phyloP scores from a whole-genome alignment of 2,329 filamentous ascomycete genomes.

The Salinomyces thailandicus region DNA sequence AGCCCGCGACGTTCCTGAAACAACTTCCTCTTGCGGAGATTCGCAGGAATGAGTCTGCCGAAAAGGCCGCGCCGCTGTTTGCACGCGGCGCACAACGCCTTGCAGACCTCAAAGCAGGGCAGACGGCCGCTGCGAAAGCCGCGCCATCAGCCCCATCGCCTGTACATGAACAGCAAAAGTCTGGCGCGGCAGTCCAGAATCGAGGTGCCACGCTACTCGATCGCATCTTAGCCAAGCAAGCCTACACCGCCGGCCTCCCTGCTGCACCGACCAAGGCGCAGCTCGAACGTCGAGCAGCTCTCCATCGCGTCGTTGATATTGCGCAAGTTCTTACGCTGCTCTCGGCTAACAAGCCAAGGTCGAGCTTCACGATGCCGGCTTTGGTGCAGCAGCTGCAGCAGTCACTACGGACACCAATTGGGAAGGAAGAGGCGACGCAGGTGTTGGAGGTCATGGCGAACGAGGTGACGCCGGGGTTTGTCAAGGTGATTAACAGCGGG shows the following conservation, averaged over 20 bases:
- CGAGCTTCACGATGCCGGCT: slow-evolving; percentile 35
- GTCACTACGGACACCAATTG: slow-evolving; percentile 37
- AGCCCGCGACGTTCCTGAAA: slow-evolving; percentile 42
- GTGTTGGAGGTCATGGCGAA: slow-evolving; percentile 33
- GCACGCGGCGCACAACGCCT: slow-evolving; percentile 59
- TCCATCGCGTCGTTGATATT: slow-evolving; percentile 38
- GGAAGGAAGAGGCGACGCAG: slow-evolving; percentile 34
- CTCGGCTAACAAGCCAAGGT: slow-evolving; percentile 27
- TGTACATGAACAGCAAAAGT: slow-evolving; percentile 21
- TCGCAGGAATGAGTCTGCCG: slow-evolving; percentile 39
- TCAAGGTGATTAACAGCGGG: slow-evolving; percentile 30
- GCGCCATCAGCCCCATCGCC: neutral
- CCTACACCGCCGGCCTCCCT: slow-evolving; percentile 27
- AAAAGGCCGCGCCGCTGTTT: slow-evolving; percentile 46
- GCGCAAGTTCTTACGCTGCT: slow-evolving; percentile 34
- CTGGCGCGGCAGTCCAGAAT: slow-evolving; percentile 26
- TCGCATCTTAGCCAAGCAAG: slow-evolving; percentile 42
- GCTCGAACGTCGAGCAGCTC: slow-evolving; percentile 35
- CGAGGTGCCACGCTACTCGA: slow-evolving; percentile 39
- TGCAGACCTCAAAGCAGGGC: slow-evolving; percentile 54
- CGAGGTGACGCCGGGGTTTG: slow-evolving; percentile 36
- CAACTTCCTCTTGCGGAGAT: slow-evolving; percentile 48
- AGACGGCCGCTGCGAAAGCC: slow-evolving; percentile 15
- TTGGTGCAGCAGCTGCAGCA: slow-evolving; percentile 35
- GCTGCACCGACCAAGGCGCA: slow-evolving; percentile 32